These are phyloP conservation scores for Iris macrosiphon DNA, from an alignment of 106 monocot genomes.

Conservation along the genomic window DNA sequence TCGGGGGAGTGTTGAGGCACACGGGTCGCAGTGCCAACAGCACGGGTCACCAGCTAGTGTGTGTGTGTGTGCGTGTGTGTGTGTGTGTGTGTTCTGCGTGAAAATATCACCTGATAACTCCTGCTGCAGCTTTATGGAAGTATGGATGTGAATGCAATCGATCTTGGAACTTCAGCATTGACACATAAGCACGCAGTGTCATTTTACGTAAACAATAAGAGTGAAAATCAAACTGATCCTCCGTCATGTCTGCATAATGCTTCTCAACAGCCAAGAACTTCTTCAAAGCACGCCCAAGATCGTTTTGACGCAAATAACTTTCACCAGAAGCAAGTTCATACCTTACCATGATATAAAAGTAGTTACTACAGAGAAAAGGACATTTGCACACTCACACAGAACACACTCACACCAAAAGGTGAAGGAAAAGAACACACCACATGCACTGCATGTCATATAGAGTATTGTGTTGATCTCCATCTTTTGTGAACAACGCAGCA, in stretches of 20 bases:
- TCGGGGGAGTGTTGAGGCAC: too few relatives aligned
- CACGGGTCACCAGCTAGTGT: too few relatives aligned
- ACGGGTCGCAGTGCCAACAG: too few relatives aligned
- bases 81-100: too few relatives aligned
- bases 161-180: constrained; percentile 97
- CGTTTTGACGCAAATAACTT: constrained; percentile 91
- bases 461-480: constrained; percentile 98
- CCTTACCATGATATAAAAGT: constrained; percentile 30
- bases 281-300: constrained; percentile 81
- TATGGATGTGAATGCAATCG: constrained; percentile 82
- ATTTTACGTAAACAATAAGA: constrained; percentile 98
- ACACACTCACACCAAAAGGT: background rate
- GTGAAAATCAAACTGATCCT: constrained; percentile 99
- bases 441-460: constrained; percentile 99
- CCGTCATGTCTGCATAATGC: constrained; percentile 91
- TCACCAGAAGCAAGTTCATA: constrained; percentile 96
- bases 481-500: constrained; percentile 94
- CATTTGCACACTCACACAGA: too few relatives aligned
- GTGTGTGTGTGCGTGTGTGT: too few relatives aligned
- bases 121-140: constrained; percentile 90
- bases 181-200: constrained; percentile 90
- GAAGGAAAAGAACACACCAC: constrained; percentile 46
- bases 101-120: constrained; percentile 74
- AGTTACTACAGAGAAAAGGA: background rate
- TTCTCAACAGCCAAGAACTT: constrained; percentile 97